These are phyloP conservation scores for Suillus variegatus DNA, from an alignment of 768 basidiomycete genomes.

Conservation along the genomic window DNA sequence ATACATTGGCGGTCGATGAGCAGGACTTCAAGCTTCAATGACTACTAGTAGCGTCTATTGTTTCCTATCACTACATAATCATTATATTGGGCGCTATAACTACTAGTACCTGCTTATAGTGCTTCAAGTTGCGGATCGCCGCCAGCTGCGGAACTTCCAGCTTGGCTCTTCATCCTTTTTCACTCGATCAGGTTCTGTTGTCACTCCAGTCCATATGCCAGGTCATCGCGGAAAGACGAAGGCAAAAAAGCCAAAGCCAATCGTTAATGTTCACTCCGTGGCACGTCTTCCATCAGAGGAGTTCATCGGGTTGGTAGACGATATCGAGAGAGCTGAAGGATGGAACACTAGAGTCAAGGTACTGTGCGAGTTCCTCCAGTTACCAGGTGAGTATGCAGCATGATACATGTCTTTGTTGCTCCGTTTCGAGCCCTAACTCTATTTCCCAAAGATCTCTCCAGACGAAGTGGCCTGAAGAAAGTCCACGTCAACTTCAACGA, in stretches of 20 bases:
- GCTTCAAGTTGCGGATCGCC: background rate
- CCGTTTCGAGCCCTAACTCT: conserved; percentile 5
- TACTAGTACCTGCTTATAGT: conserved; percentile 7
- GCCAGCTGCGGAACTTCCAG: background rate
- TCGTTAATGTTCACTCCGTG: background rate
- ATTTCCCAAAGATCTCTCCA: conserved; percentile 47
- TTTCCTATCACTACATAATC: background rate
- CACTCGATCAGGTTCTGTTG: background rate
- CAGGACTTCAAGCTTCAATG: background rate
- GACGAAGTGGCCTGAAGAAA: conserved; percentile 61
- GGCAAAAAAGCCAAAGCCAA: conserved; percentile 21
- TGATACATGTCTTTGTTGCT: background rate
- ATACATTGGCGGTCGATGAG: background rate
- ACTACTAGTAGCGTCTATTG: background rate
- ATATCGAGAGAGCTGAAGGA: conserved; percentile 48
- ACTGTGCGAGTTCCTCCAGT: conserved; percentile 50
- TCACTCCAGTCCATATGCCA: conserved; percentile 20
- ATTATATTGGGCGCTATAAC: background rate
- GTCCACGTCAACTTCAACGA: conserved; percentile 58
- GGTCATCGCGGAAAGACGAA: conserved; percentile 27
- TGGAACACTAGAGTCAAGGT: conserved; percentile 50
- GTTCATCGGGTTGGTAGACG: conserved; percentile 26
- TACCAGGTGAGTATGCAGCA: conserved; percentile 52
- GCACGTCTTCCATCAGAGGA: conserved; percentile 4
- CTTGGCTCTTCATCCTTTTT: background rate